Percentiles rank a stretch among this genome's conserved stretches.
Evolutionary conservation across 2,329 filamentous ascomycete species (phyloP).

Genomic region (Sarocladiaceae sp.): DNA sequence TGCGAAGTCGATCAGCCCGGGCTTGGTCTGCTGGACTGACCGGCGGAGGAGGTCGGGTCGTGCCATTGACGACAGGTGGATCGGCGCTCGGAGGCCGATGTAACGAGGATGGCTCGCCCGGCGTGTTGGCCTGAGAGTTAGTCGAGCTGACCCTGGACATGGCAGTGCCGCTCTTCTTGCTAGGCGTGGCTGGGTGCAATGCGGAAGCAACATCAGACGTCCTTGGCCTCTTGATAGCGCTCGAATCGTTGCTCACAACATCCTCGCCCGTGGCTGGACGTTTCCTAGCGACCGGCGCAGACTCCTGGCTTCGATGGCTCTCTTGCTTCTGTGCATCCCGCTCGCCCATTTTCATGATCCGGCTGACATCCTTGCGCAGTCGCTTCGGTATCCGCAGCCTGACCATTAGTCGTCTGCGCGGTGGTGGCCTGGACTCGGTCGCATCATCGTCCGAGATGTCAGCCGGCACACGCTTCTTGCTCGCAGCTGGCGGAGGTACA

Average conservation of each 20-base stretch:
- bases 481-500: conserved; percentile 10
- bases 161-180: conserved; percentile 40
- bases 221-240: conserved; percentile 35
- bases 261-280: conserved; percentile 27
- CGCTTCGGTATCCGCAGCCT: conserved; percentile 43
- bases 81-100: conserved; percentile 10
- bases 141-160: conserved; percentile 50
- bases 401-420: conserved; percentile 32
- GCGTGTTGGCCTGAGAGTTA: conserved; percentile 46
- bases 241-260: conserved; percentile 21
- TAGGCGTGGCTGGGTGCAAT: conserved; percentile 42
- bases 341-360: conserved; percentile 38
- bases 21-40: conserved; percentile 7
- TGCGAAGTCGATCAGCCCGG: conserved; percentile 29
- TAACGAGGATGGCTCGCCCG: conserved; percentile 35
- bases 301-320: conserved; percentile 28
- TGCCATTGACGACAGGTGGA: not conserved
- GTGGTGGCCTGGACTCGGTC: conserved; percentile 16
- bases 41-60: not conserved
- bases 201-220: conserved; percentile 31
- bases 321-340: conserved; percentile 20
- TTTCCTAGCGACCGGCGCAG: conserved; percentile 36
- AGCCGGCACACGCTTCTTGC: conserved; percentile 1
- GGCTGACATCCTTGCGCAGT: conserved; percentile 36
- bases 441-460: conserved; percentile 13